phyloP scores from a whole-genome alignment of 805 yeast species.

The Metschnikowia kofuensis region DNA sequence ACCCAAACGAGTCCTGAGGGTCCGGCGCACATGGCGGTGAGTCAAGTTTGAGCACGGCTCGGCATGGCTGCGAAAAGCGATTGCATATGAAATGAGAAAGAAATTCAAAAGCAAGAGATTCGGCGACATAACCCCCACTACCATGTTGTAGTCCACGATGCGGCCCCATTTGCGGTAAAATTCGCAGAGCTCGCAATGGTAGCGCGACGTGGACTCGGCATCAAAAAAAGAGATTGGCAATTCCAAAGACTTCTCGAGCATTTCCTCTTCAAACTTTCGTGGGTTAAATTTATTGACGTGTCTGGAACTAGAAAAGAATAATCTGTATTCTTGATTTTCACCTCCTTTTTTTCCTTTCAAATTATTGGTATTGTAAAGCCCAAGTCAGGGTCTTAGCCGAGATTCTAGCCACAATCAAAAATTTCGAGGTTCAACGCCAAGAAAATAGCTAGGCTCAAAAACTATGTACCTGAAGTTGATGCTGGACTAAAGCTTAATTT shows the following conservation, averaged over 20 bases:
- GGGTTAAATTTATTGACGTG: not conserved
- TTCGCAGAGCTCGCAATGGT: slow-evolving; percentile 11
- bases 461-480: not conserved
- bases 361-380: no score
- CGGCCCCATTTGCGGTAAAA: slow-evolving; percentile 9
- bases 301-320: not conserved
- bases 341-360: no score
- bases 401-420: no score
- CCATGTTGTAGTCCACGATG: slow-evolving; percentile 14
- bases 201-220: slow-evolving; percentile 5
- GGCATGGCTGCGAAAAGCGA: slow-evolving; percentile 1
- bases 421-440: not conserved
- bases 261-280: not conserved
- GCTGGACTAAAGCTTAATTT: not conserved
- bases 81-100: slow-evolving; percentile 4
- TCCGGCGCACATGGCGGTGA: slow-evolving; percentile 11
- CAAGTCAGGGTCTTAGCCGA: no score
- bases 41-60: slow-evolving; percentile 10
- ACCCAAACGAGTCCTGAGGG: slow-evolving; percentile 8
- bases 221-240: slow-evolving; percentile 10
- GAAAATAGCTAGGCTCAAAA: not conserved
- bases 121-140: slow-evolving; percentile 12
- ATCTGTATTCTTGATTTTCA: no score
- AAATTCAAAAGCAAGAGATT: slow-evolving; percentile 10
- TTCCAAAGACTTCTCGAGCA: slow-evolving; percentile 7